phyloP scores from a whole-genome alignment of 345 rosid species.

The Gossypium stocksii region DNA sequence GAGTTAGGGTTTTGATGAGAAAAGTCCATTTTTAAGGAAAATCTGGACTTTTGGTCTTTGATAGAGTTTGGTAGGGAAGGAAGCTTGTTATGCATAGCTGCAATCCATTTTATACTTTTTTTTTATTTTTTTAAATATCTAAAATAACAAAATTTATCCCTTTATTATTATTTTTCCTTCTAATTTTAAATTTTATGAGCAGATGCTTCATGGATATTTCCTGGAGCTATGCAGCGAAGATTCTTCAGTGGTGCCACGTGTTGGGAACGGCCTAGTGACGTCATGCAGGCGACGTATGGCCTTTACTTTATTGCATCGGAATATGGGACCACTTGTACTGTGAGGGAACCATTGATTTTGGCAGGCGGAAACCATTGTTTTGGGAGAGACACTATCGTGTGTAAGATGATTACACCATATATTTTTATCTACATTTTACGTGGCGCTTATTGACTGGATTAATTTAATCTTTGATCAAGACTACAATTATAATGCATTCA shows the following conservation, averaged over 20 bases:
- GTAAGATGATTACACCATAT: neutral
- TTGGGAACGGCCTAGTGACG: neutral
- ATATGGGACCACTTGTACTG: neutral
- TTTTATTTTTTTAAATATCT: neutral
- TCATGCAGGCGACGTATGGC: neutral
- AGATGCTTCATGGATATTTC: constrained; percentile 7
- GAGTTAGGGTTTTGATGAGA: neutral
- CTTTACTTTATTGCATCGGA: neutral
- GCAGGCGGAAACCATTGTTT: neutral
- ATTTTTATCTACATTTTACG: neutral
- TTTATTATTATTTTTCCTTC: too few relatives aligned
- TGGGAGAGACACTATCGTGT: neutral
- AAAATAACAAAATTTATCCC: neutral
- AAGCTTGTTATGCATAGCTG: neutral
- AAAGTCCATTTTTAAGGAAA: neutral
- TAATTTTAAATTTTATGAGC: neutral
- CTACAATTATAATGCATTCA: too few relatives aligned
- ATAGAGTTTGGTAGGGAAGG: neutral
- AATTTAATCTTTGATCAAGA: neutral
- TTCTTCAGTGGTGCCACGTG: constrained; percentile 3
- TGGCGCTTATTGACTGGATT: neutral
- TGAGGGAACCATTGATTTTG: neutral
- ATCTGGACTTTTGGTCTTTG: constrained; percentile 2
- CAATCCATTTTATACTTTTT: neutral
- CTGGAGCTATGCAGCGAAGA: neutral